Conservation (phyloP, 1,139 yeast species). For the Suhomyces chickasaworum region DNA sequence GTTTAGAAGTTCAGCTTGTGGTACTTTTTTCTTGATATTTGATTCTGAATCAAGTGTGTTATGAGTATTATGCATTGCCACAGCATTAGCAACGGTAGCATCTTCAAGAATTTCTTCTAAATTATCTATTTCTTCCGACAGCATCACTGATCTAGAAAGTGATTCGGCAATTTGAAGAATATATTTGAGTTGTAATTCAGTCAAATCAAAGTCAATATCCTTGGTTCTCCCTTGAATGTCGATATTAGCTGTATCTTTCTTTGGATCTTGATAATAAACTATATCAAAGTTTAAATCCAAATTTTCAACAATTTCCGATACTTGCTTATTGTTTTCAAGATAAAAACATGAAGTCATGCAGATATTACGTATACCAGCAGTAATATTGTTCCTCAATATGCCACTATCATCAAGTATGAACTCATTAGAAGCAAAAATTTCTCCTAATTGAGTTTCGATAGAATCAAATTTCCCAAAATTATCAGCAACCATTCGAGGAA, state of each 20-base stretch:
- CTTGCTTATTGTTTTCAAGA: slow-evolving; percentile 49
- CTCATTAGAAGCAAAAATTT: slow-evolving; percentile 67
- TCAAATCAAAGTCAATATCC: slow-evolving; percentile 65
- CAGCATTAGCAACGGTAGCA: slow-evolving; percentile 58
- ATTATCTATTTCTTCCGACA: slow-evolving; percentile 35
- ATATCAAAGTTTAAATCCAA: slow-evolving; percentile 67
- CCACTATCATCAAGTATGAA: slow-evolving; percentile 37
- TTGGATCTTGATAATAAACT: slow-evolving; percentile 50
- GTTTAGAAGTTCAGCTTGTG: neutral
- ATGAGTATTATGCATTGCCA: slow-evolving; percentile 32
- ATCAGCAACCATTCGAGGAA: slow-evolving; percentile 61
- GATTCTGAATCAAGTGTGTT: neutral
- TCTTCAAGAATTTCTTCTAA: slow-evolving; percentile 63
- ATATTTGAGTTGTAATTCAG: slow-evolving; percentile 75
- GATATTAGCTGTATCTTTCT: slow-evolving; percentile 51
- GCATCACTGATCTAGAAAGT: slow-evolving; percentile 57
- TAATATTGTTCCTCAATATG: slow-evolving; percentile 48
- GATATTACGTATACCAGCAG: slow-evolving; percentile 73
- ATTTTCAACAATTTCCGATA: slow-evolving; percentile 65
- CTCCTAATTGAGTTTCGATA: slow-evolving; percentile 79
- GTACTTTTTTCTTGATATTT: neutral
- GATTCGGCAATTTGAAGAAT: slow-evolving; percentile 58
- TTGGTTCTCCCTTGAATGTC: slow-evolving; percentile 62
- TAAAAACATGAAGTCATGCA: slow-evolving; percentile 62
- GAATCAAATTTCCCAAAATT: slow-evolving; percentile 51